Base-by-base conservation (phyloP, 495 filamentous ascomycete species). In the Talaromyces nanjingensis region DNA sequence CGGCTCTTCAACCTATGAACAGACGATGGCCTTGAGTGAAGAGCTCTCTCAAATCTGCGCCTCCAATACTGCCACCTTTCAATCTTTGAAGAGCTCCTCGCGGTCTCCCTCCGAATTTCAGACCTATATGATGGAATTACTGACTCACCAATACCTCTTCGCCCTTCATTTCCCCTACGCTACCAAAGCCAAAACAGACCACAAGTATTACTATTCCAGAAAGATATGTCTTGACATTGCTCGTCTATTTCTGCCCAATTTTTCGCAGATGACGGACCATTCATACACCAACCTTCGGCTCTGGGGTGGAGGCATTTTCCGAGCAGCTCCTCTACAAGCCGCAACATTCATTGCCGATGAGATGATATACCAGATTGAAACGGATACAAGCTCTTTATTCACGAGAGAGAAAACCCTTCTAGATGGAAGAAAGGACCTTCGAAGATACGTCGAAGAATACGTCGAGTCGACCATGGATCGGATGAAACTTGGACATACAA, bases 61-160 rank as follows among this genome's bases (percentile, higher is more conserved):
- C 31, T 58, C 27, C 3, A 58, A 58, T 58, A 27, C 55, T 4
- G 27, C 11, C n/a, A 18, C 5, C 3, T 58, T 58, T 9, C 55
- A 34, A 33, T 29, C 29, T 16, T 34, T 58, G 11, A 58, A 58
- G 8, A 20, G 16, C 7, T 58, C 55, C 2, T 58, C 55, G 8
- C 12, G 16, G 6, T 58, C 3, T 33, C 55, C 55, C 2, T 22
- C 55, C 5, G 27, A 58, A 6, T 58, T 58, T 34, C 55, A 58
- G 12, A 58, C 29, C 12, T 58, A 31, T n/a, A 58, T 58, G 55
- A 33, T 58, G 1, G 55, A 58, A 33, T 34, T 58, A 58, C 55
- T 58, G 3, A 58, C 55, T 14, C 55, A 58, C 16, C 55, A 58
- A 58, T 58, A 58, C 16, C 55, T 58, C 9, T 58, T 58, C n/a